Conservation (phyloP, 2,329 filamentous ascomycete species). For the Aspergillus jensenii region DNA sequence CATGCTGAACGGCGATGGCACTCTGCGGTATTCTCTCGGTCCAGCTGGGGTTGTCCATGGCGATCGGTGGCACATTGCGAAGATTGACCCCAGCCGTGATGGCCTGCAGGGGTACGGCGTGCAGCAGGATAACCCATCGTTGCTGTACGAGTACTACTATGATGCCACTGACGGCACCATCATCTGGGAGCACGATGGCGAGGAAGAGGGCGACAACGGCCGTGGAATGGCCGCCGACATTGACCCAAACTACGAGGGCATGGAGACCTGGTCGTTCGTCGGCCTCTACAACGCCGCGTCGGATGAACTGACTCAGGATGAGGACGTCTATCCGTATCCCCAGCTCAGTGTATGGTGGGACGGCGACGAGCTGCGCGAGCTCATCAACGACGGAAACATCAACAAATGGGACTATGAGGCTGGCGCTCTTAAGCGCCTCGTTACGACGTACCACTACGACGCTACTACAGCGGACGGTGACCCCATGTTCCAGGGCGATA, state of each 20-base stretch:
- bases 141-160: constrained; percentile 8
- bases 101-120: constrained; percentile 7
- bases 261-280: constrained; percentile 4
- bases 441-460: not conserved
- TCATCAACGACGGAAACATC: constrained; percentile 3
- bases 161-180: not conserved
- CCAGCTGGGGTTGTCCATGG: not conserved
- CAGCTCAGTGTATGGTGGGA: constrained; percentile 5
- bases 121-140: constrained; percentile 2
- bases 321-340: not conserved
- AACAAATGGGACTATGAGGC: constrained; percentile 6
- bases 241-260: not conserved
- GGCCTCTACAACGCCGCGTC: constrained; percentile 2
- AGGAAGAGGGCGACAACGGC: constrained; percentile 2
- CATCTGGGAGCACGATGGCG: constrained; percentile 1
- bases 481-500: constrained; percentile 1
- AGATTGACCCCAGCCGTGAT: constrained; percentile 6
- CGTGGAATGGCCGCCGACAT: constrained; percentile 6
- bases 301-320: not conserved
- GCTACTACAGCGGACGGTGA: not conserved
- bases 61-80: constrained; percentile 5
- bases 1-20: constrained; percentile 5
- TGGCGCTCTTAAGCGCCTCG: not conserved
- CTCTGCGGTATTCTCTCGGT: not conserved
- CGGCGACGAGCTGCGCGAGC: constrained; percentile 1